phyloP scores from a whole-genome alignment of 225 moss, liverwort and hornwort genomes.

The Straminergon stramineum region DNA sequence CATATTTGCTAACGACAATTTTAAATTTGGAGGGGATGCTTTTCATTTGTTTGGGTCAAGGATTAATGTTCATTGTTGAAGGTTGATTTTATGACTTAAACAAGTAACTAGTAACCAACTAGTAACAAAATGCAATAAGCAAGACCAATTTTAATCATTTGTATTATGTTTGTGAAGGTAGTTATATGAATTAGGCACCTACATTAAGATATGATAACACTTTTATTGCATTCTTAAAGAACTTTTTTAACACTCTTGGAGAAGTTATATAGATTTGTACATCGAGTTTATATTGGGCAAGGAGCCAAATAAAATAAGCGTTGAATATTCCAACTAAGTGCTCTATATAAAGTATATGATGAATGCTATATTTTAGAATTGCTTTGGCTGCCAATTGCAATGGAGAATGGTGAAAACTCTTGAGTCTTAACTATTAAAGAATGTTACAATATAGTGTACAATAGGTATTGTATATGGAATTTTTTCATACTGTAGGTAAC shows the following conservation, averaged over 20 bases:
- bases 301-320: neutral
- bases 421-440: neutral
- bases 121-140: neutral
- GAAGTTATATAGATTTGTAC: neutral
- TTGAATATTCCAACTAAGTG: neutral
- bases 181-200: neutral
- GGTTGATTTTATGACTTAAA: neutral
- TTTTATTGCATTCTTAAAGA: neutral
- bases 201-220: neutral
- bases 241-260: neutral
- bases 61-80: neutral
- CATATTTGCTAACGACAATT: too few species aligned
- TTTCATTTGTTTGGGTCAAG: too few species aligned
- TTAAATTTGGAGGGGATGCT: too few species aligned
- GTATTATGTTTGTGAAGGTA: neutral
- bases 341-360: accelerated
- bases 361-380: neutral
- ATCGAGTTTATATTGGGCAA: neutral
- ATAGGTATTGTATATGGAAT: neutral
- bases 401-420: neutral
- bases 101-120: neutral
- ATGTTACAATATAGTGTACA: neutral
- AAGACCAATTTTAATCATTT: neutral
- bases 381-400: neutral
- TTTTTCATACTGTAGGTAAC: neutral